Evolutionary conservation across 225 moss, liverwort and hornwort genomes (phyloP).

Genomic region (Physcomitrium patens): DNA sequence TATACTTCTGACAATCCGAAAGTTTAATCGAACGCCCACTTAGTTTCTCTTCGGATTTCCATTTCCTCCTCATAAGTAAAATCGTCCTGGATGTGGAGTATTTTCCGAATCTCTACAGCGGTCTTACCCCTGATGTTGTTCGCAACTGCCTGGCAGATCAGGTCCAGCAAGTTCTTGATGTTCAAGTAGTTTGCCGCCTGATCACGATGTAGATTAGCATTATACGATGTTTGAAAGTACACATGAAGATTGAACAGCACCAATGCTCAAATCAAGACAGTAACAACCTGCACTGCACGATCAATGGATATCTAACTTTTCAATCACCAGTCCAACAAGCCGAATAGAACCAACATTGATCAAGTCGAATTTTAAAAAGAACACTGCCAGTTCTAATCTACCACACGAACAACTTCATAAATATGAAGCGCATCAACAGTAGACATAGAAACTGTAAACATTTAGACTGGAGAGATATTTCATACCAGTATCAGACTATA

Average conservation of each 20-base stretch:
- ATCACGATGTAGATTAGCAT: background rate
- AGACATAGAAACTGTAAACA: background rate
- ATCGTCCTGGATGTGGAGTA: constrained; percentile 29
- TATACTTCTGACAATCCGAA: background rate
- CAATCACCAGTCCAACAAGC: background rate
- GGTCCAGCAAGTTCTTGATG: constrained; percentile 39
- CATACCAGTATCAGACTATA: constrained; percentile 42
- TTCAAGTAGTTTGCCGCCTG: constrained; percentile 43
- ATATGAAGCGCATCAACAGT: background rate
- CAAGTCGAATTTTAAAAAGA: background rate
- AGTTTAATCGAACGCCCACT: constrained; percentile 33
- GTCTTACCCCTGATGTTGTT: constrained; percentile 36
- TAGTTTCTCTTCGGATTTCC: constrained; percentile 35
- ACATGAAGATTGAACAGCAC: background rate
- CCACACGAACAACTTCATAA: background rate
- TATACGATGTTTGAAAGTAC: background rate
- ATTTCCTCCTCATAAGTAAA: constrained; percentile 39
- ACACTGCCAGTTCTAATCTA: background rate
- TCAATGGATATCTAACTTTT: background rate
- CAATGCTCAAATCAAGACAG: background rate
- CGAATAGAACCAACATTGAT: background rate
- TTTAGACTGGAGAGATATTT: background rate
- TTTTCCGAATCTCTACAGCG: constrained; percentile 25
- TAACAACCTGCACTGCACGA: background rate
- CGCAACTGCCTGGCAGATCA: constrained; percentile 35